These are phyloP conservation scores for Cryptococcus deneoformans DNA, from an alignment of 1,284 basidiomycete genomes.

Conservation along the genomic window DNA sequence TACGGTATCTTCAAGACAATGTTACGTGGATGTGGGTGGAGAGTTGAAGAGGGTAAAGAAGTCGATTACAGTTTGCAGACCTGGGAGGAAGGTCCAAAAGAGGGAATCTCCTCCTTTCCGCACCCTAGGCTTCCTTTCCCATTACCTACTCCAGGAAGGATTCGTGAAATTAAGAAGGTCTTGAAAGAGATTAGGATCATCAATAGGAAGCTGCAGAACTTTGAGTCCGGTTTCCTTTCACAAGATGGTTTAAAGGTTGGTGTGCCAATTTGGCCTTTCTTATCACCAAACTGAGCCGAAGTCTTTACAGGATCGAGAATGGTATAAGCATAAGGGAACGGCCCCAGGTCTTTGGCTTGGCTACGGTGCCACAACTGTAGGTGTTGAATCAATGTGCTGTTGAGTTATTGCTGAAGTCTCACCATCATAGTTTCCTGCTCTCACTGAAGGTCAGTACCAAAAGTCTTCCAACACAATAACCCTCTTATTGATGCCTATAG, in stretches of 20 bases:
- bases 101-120: background rate
- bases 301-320: constrained; percentile 62
- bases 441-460: constrained; percentile 59
- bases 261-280: background rate
- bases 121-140: constrained; percentile 15
- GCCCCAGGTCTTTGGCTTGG: constrained; percentile 88
- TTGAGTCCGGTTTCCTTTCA: constrained; percentile 83
- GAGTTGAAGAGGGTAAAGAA: background rate
- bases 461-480: background rate
- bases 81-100: background rate
- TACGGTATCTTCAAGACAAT: constrained; percentile 2
- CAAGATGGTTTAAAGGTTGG: constrained; percentile 63
- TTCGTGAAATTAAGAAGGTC: constrained; percentile 58
- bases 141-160: constrained; percentile 19
- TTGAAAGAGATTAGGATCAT: constrained; percentile 61
- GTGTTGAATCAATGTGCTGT: constrained; percentile 3
- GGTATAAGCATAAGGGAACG: constrained; percentile 82
- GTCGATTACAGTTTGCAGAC: constrained; percentile 2
- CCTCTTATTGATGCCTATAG: background rate
- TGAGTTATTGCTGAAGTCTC: background rate
- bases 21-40: background rate
- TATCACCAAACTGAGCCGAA: background rate
- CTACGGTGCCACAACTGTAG: constrained; percentile 62
- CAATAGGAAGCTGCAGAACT: constrained; percentile 69
- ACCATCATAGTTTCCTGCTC: constrained; percentile 59